Conservation (phyloP, 495 filamentous ascomycete genomes). For the Xylaria longipes region DNA sequence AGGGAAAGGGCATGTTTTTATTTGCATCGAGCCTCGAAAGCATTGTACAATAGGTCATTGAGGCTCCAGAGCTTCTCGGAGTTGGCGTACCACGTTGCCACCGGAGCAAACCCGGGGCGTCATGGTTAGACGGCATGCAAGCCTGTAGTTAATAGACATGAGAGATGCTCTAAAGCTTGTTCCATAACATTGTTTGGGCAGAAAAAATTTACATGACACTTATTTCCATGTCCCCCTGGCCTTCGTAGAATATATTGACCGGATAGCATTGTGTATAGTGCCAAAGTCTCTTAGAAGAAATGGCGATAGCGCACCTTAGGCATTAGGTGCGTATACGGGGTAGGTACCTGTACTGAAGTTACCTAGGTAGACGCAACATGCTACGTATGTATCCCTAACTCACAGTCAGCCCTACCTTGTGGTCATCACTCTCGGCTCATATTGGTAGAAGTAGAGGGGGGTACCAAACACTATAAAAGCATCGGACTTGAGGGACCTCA, state of each 20-base stretch:
- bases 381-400: no score
- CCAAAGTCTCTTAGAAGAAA: background rate
- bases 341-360: no score
- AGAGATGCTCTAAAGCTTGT: background rate
- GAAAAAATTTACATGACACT: background rate
- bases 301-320: background rate
- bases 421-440: background rate
- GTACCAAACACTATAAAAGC: background rate
- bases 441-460: background rate
- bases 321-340: no score
- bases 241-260: background rate
- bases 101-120: slow-evolving; percentile 3
- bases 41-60: slow-evolving; percentile 25
- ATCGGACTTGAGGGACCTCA: background rate
- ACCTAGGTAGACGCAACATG: background rate
- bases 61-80: slow-evolving; percentile 5
- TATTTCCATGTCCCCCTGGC: background rate
- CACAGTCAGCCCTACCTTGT: background rate
- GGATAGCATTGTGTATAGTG: no score
- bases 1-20: slow-evolving; percentile 3
- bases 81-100: slow-evolving; percentile 4
- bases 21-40: slow-evolving; percentile 22
- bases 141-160: slow-evolving; percentile 19
- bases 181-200: background rate
- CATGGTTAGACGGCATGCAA: slow-evolving; percentile 22